phyloP scores from a whole-genome alignment of 306 rosid species.

The Nissolia schottii region DNA sequence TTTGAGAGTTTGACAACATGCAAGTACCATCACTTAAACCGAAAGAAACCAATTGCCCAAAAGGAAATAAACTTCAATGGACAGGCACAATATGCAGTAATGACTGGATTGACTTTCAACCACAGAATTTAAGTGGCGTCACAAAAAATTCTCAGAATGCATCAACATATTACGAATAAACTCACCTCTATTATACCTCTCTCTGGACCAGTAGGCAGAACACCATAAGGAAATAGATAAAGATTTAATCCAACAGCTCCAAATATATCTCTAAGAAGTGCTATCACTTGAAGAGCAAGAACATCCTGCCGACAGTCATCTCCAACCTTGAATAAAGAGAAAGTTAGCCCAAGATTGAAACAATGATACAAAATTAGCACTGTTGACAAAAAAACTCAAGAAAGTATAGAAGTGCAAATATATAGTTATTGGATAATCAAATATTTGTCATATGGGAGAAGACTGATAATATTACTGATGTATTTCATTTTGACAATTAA shows the following conservation, averaged over 20 bases:
- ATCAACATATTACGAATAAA: conserved; percentile 21
- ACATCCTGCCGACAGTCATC: conserved; percentile 99
- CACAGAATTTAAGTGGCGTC: neutral
- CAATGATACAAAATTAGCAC: neutral
- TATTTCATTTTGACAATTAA: neutral
- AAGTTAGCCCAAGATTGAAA: conserved; percentile 26
- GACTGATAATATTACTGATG: neutral
- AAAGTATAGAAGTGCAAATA: conserved; percentile 7
- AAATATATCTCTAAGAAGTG: conserved; percentile 94
- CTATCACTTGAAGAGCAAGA: conserved; percentile 97
- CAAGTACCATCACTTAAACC: neutral
- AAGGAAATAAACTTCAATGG: conserved; percentile 1
- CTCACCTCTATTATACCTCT: conserved; percentile 96
- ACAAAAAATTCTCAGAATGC: neutral
- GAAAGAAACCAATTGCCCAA: neutral
- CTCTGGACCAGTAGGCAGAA: conserved; percentile 94
- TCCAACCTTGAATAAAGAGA: conserved; percentile 68
- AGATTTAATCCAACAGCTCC: conserved; percentile 87
- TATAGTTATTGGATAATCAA: neutral
- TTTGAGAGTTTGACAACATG: neutral
- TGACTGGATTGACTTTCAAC: neutral
- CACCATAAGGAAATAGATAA: conserved; percentile 91
- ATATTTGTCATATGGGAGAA: neutral
- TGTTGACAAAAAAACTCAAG: neutral
- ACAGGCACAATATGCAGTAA: neutral